Conservation (phyloP, 352 stramenopile genomes). For the Pythium graminicola region DNA sequence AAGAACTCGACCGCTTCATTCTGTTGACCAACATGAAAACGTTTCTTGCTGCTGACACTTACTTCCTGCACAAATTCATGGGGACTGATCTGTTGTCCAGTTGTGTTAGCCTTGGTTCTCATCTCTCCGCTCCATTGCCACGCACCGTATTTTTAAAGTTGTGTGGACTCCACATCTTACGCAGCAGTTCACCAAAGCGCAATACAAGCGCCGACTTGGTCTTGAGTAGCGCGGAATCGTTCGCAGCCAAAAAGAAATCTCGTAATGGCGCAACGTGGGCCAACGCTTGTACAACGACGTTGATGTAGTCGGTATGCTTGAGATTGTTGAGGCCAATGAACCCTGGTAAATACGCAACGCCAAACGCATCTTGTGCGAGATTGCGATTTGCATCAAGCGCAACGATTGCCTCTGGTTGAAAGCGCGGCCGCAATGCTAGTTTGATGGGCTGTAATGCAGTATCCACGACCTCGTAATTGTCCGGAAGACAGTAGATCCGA, state of each 20-base stretch:
- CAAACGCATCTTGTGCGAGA: constrained; percentile 93
- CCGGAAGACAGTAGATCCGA: constrained; percentile 95
- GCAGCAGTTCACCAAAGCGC: constrained; percentile 93
- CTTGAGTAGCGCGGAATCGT: constrained; percentile 34
- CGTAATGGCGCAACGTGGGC: constrained; percentile 93
- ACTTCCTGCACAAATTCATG: constrained; percentile 97
- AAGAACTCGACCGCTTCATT: constrained; percentile 96
- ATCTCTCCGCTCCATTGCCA: no score
- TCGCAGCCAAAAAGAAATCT: constrained; percentile 88
- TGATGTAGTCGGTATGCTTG: constrained; percentile 97
- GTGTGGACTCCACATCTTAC: constrained; percentile 97
- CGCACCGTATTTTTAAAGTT: constrained; percentile 98
- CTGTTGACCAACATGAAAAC: constrained; percentile 93
- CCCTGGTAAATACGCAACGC: constrained; percentile 95
- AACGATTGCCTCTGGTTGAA: constrained; percentile 76
- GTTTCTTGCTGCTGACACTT: constrained; percentile 92
- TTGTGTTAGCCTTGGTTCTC: no score
- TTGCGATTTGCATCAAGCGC: constrained; percentile 88
- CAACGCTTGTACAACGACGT: constrained; percentile 95
- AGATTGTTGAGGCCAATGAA: constrained; percentile 98
- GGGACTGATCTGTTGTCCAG: constrained; percentile 75
- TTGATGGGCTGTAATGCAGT: constrained; percentile 94
- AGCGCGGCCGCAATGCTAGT: constrained; percentile 89
- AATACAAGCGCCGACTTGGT: constrained; percentile 83
- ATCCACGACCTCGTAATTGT: constrained; percentile 98